These are phyloP conservation scores for Ophiostoma montium DNA, from an alignment of 2,329 filamentous ascomycete species.

Conservation along the genomic window DNA sequence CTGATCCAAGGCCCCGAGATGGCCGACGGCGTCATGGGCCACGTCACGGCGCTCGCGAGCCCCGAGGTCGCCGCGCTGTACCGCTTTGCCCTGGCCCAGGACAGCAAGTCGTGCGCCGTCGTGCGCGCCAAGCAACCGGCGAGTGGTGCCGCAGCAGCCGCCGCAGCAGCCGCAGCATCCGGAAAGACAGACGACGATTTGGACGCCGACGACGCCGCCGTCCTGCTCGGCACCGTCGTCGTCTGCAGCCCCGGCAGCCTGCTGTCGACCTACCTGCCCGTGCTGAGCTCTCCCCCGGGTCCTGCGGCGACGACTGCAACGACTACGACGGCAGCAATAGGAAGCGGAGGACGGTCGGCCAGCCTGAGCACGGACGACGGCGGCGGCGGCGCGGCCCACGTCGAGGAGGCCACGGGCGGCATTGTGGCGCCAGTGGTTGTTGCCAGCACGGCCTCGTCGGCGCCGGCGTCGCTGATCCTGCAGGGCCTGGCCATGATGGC, in stretches of 20 bases:
- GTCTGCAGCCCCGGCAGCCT: constrained; percentile 59
- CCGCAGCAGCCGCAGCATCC: too few species aligned
- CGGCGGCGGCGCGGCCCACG: not conserved
- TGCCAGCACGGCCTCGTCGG: constrained; percentile 33
- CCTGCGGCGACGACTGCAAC: not conserved
- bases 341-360: constrained; percentile 3
- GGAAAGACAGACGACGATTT: constrained; percentile 26
- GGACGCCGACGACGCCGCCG: constrained; percentile 42
- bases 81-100: constrained; percentile 54
- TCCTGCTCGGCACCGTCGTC: constrained; percentile 65
- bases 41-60: constrained; percentile 59
- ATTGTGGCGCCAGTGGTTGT: constrained; percentile 73
- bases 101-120: constrained; percentile 53
- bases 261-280: constrained; percentile 55
- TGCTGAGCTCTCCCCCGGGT: constrained; percentile 35
- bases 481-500: constrained; percentile 72
- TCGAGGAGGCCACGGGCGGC: constrained; percentile 48
- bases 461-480: constrained; percentile 52
- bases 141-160: not conserved
- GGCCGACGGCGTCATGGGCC: constrained; percentile 56
- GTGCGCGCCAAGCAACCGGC: constrained; percentile 53
- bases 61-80: constrained; percentile 72
- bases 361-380: constrained; percentile 6
- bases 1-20: constrained; percentile 71
- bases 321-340: not conserved